Conservation (phyloP, 1,139 yeast species). For the Pichia norvegensis region DNA sequence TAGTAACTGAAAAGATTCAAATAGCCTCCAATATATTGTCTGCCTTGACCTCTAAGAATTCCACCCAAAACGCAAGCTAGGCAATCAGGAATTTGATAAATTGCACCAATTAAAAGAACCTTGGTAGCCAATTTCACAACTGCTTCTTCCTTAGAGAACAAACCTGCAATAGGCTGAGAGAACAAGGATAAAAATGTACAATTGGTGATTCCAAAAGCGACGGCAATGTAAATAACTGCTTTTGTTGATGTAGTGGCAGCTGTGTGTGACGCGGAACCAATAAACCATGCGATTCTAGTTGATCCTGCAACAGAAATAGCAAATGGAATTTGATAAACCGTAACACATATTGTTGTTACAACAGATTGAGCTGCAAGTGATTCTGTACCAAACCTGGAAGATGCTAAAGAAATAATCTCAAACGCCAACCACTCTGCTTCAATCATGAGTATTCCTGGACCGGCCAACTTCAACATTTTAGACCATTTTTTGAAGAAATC, state of each 20-base stretch:
- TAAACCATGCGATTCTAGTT: constrained; percentile 69
- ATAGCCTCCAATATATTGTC: constrained; percentile 59
- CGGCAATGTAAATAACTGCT: constrained; percentile 37
- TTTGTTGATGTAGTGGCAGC: constrained; percentile 39
- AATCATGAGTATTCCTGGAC: constrained; percentile 59
- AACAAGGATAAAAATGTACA: constrained; percentile 32
- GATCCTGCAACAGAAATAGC: constrained; percentile 69
- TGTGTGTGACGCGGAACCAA: constrained; percentile 58
- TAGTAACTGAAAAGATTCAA: constrained; percentile 52
- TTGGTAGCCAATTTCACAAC: constrained; percentile 45
- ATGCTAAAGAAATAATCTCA: constrained; percentile 54
- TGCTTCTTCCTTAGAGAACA: constrained; percentile 43
- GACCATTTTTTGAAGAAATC: constrained; percentile 44
- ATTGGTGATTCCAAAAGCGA: constrained; percentile 34
- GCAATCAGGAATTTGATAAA: constrained; percentile 53
- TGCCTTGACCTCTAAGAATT: constrained; percentile 57
- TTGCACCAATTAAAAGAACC: constrained; percentile 48
- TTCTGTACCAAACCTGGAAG: constrained; percentile 57
- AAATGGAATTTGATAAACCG: constrained; percentile 67
- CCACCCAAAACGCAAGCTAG: constrained; percentile 52
- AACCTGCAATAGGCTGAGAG: constrained; percentile 36
- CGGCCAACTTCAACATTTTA: constrained; percentile 43
- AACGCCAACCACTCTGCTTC: constrained; percentile 67
- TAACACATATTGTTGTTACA: constrained; percentile 59
- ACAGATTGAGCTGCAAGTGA: constrained; percentile 69